Evolutionary conservation across 257 asterid genomes (phyloP).

Genomic region (Nicotiana benthamiana): DNA sequence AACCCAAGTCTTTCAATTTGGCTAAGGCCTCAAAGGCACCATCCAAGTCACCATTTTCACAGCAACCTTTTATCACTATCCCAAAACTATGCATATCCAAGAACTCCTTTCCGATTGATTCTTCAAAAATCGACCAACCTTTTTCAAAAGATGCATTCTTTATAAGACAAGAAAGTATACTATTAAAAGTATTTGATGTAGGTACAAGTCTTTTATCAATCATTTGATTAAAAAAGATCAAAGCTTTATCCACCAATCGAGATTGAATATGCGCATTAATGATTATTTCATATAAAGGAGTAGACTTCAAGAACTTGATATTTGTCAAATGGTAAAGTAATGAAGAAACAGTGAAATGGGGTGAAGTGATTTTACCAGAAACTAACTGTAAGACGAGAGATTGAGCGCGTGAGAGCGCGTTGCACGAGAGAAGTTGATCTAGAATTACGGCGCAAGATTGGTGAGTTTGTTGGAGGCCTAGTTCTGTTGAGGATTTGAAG

Average conservation of each 20-base stretch:
- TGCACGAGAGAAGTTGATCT: slow-evolving; percentile 41
- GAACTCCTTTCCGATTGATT: slow-evolving; percentile 23
- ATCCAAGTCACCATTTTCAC: slow-evolving; percentile 38
- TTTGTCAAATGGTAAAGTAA: slow-evolving; percentile 34
- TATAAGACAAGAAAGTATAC: slow-evolving; percentile 33
- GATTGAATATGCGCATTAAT: slow-evolving; percentile 42
- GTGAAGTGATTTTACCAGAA: slow-evolving; percentile 43
- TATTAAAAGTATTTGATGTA: slow-evolving; percentile 38
- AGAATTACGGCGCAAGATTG: slow-evolving; percentile 42
- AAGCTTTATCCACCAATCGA: slow-evolving; percentile 31
- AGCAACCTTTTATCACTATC: slow-evolving; percentile 66
- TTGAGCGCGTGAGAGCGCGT: slow-evolving; percentile 36
- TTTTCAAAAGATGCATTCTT: slow-evolving; percentile 22
- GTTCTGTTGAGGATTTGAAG: slow-evolving; percentile 34
- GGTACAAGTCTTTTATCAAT: slow-evolving; percentile 34
- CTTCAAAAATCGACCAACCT: slow-evolving; percentile 40
- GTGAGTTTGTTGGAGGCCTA: slow-evolving; percentile 40
- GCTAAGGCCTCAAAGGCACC: slow-evolving; percentile 42
- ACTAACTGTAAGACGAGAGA: slow-evolving; percentile 40
- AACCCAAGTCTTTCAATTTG: slow-evolving; percentile 35
- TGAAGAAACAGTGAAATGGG: slow-evolving; percentile 40
- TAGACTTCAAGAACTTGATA: slow-evolving; percentile 7
- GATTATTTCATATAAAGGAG: slow-evolving; percentile 44
- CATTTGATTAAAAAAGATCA: slow-evolving; percentile 40
- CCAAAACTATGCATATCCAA: slow-evolving; percentile 63